Evolutionary conservation across 306 rosid genomes (phyloP), one percentile per base, ranked within the genome.

Genomic region (Citrullus colocynthis): DNA sequence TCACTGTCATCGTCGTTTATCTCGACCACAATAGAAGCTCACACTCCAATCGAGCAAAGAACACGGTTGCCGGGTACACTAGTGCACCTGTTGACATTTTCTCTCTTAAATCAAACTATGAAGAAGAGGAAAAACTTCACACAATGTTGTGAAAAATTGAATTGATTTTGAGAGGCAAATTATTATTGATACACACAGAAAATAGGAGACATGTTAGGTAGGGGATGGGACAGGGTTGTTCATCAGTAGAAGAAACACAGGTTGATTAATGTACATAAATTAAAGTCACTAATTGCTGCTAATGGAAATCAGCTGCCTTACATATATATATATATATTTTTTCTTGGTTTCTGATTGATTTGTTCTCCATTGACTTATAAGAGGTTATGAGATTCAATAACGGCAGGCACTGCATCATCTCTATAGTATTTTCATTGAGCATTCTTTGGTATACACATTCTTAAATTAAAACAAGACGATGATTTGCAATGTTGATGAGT

Each of bases 71-170:
- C 17, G 84, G 91, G 78, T 86, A 78, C 80, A 90, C 93, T 57
- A 87, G 79, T 80, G 92, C 96, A 6, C 97, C 99, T 18, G 88
- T 88, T 54, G 99, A 95, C 85, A 89, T 95, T 84, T 95, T 85
- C 83, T 88, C 97, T n/a, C 75, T 84, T 4, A 87, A 82, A 21
- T 79, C 85, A 32, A 17, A 51, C 61, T 30, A 73, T 16, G 77
- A 73, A n/a, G 89, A 85, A 28, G 89, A 88, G 80, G 87, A 85
- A 76, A 67, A 81, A 85, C 84, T 81, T 71, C 32, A 76, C 58
- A 0, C 78, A 57, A 69, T 78, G 60, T 79, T 74, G 63, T 89
- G 81, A 87, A 85, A 75, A 52, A 84, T 54, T 54, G n/a, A 74
- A 51, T 30, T 49, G 45, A 72, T 48, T 63, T 45, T 45, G 58